Evolutionary conservation across 2,329 filamentous ascomycete genomes (phyloP).

Genomic region (Escovopsis weberi): DNA sequence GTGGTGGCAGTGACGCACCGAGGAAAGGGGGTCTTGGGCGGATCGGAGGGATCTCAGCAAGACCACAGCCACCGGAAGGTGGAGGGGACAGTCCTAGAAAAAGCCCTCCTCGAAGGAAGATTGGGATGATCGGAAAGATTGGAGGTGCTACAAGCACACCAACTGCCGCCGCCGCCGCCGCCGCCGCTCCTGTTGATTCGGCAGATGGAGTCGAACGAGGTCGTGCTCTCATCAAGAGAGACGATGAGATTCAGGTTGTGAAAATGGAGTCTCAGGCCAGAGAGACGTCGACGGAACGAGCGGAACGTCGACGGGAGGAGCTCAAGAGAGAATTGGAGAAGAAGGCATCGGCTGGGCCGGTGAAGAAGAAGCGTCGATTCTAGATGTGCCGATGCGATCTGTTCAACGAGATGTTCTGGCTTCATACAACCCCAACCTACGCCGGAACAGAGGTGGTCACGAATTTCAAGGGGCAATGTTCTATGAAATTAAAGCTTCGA

Average conservation of each 20-base stretch:
- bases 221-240: constrained; percentile 6
- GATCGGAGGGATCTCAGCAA: constrained; percentile 23
- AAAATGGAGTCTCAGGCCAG: constrained; percentile 14
- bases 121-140: constrained; percentile 23
- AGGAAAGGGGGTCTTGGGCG: constrained; percentile 24
- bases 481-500: too few species aligned
- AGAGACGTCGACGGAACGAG: constrained; percentile 30
- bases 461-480: too few species aligned
- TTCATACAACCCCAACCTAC: too few species aligned
- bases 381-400: constrained; percentile 11
- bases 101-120: constrained; percentile 9
- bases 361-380: constrained; percentile 42
- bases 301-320: constrained; percentile 36
- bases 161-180: not conserved
- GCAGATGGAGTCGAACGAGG: constrained; percentile 10
- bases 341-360: constrained; percentile 33
- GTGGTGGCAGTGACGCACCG: constrained; percentile 8
- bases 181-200: not conserved
- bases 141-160: constrained; percentile 2
- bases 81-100: constrained; percentile 4
- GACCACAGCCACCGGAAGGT: constrained; percentile 8
- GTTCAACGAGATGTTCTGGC: not conserved
- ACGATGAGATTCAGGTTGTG: constrained; percentile 11
- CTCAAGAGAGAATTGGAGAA: constrained; percentile 34
- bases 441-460: too few species aligned